Evolutionary conservation across 169 alveolate genomes (phyloP).

Genomic region (Babesia bovis): DNA sequence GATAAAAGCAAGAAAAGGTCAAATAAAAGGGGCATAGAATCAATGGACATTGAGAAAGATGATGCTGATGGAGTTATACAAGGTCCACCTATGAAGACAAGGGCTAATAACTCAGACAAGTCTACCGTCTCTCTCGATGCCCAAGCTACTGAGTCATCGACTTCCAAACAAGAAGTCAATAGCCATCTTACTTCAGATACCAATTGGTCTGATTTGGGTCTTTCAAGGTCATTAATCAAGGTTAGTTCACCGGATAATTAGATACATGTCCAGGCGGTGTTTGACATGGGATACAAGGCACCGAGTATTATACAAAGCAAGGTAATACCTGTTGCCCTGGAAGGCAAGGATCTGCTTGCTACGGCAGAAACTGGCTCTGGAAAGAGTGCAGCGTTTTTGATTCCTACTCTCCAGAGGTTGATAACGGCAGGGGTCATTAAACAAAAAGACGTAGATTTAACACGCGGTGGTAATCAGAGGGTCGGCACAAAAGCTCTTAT

Average conservation of each 20-base stretch:
- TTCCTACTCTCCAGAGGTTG: conserved; percentile 86
- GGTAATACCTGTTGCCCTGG: conserved; percentile 86
- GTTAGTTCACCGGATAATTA: not conserved
- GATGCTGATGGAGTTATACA: not conserved
- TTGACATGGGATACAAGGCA: conserved; percentile 74
- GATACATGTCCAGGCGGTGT: conserved; percentile 68
- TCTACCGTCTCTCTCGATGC: no score
- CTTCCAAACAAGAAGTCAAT: not conserved
- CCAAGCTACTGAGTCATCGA: no score
- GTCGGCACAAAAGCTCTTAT: conserved; percentile 85
- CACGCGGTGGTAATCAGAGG: not conserved
- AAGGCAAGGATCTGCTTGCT: conserved; percentile 84
- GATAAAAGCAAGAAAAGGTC: not conserved
- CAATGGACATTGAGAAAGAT: not conserved
- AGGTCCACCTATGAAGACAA: not conserved
- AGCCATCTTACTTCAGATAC: conserved; percentile 26
- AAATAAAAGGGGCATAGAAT: not conserved
- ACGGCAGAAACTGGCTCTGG: conserved; percentile 92
- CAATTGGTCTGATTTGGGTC: conserved; percentile 57
- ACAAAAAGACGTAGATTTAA: conserved; percentile 47
- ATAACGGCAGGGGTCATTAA: conserved; percentile 75
- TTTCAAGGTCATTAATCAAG: conserved; percentile 42
- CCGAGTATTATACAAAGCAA: conserved; percentile 86
- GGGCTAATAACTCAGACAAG: not conserved
- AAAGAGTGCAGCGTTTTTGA: conserved; percentile 86